These are phyloP conservation scores for Alternaria ethzedia DNA, from an alignment of 2,329 filamentous ascomycete species.

Conservation along the genomic window DNA sequence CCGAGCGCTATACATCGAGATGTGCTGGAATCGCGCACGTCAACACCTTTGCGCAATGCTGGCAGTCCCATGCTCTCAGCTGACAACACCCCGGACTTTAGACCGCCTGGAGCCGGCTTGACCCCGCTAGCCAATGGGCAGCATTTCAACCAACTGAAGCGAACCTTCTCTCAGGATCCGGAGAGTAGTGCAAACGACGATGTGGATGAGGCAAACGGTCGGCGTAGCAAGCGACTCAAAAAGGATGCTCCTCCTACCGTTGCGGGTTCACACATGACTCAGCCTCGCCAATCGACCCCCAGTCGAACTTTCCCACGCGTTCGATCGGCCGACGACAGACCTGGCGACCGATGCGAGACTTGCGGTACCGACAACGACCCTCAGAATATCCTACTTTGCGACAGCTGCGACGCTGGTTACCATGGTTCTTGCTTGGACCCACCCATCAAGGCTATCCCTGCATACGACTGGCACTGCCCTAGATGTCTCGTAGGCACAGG, in stretches of 20 bases:
- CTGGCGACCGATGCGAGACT: conserved; percentile 78
- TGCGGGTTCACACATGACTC: conserved; percentile 94
- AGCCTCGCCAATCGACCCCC: conserved; percentile 82
- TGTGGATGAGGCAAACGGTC: conserved; percentile 55
- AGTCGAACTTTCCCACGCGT: conserved; percentile 63
- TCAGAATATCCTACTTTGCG: conserved; percentile 77
- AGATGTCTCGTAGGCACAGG: conserved; percentile 94
- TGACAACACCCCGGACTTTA: conserved; percentile 70
- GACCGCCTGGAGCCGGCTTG: conserved; percentile 55
- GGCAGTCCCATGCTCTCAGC: conserved; percentile 70
- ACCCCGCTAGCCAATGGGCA: conserved; percentile 61
- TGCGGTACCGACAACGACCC: conserved; percentile 81
- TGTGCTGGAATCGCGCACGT: conserved; percentile 59
- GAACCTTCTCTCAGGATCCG: conserved; percentile 64
- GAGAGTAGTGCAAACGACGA: conserved; percentile 68
- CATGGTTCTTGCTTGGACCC: conserved; percentile 91
- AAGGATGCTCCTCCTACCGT: conserved; percentile 81
- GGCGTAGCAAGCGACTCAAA: conserved; percentile 91
- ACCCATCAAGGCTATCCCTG: conserved; percentile 75
- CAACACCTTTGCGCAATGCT: conserved; percentile 64
- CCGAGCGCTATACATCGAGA: conserved; percentile 60
- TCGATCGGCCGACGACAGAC: conserved; percentile 59
- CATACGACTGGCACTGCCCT: conserved; percentile 94
- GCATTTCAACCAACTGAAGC: conserved; percentile 70
- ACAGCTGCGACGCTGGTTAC: conserved; percentile 88